Evolutionary conservation across 1,284 basidiomycete species (phyloP).

Genomic region (Earliella scabrosa): DNA sequence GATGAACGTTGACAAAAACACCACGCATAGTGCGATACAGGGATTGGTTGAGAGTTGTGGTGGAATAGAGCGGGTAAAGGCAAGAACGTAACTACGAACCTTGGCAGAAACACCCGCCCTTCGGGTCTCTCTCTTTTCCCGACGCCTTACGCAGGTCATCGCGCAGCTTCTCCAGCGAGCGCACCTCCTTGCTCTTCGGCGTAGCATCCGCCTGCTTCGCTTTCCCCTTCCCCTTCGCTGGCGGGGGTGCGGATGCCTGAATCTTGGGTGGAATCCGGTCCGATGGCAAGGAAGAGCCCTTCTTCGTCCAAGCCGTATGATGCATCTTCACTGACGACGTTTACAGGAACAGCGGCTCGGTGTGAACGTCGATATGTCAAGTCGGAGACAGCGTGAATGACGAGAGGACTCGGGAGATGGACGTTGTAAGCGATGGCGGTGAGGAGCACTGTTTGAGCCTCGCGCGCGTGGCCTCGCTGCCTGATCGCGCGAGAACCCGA

Average conservation of each 20-base stretch:
- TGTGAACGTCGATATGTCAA: neutral
- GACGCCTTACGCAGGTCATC: constrained; percentile 27
- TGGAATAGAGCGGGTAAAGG: too few relatives aligned
- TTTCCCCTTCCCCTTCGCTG: constrained; percentile 25
- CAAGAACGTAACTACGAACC: too few relatives aligned
- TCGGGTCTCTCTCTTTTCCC: constrained; percentile 50
- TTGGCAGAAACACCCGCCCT: constrained; percentile 72
- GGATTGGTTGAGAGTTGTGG: neutral
- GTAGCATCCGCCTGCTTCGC: constrained; percentile 26
- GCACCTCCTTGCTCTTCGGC: constrained; percentile 36
- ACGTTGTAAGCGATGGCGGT: neutral
- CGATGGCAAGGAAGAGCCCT: constrained; percentile 30
- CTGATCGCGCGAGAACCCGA: constrained; percentile 6
- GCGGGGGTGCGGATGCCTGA: constrained; percentile 12
- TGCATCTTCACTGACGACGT: constrained; percentile 13
- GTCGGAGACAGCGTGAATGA: neutral
- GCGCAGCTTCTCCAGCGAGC: constrained; percentile 33
- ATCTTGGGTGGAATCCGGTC: constrained; percentile 31
- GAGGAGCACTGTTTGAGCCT: neutral
- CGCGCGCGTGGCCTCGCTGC: neutral
- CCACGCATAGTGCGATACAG: neutral
- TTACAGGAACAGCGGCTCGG: neutral
- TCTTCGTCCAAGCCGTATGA: constrained; percentile 31
- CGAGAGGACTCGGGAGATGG: constrained; percentile 2
- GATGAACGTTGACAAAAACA: neutral